Conservation (phyloP, 345 rosid species). For the Excoecaria agallocha region DNA sequence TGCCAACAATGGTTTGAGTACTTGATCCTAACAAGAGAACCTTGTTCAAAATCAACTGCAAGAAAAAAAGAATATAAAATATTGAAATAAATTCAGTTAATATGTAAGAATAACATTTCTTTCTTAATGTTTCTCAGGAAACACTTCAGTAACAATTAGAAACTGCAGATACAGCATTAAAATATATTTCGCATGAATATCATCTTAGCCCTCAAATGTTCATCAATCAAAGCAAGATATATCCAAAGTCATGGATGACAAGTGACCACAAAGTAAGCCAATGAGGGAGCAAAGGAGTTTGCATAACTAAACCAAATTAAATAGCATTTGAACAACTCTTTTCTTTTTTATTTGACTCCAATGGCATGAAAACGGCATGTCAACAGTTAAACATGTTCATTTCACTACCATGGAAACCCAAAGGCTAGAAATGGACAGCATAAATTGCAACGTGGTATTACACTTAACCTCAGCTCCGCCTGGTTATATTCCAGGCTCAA, state of each 20-base stretch:
- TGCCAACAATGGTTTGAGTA: constrained; percentile 70
- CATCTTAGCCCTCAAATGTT: not conserved
- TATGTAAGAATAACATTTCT: not conserved
- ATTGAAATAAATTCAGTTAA: not conserved
- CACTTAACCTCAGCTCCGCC: not conserved
- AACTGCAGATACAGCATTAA: not conserved
- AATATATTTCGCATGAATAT: not conserved
- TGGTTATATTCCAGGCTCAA: not conserved
- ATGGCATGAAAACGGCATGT: no score
- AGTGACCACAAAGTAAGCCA: not conserved
- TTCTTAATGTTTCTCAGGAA: not conserved
- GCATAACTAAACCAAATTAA: not conserved
- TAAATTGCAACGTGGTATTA: not conserved
- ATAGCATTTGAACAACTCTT: not conserved
- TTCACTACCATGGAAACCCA: not conserved
- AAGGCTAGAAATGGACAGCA: not conserved
- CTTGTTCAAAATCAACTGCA: constrained; percentile 82
- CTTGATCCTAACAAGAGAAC: constrained; percentile 79
- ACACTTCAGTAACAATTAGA: not conserved
- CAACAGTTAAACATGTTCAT: not conserved
- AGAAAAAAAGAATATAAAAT: not conserved
- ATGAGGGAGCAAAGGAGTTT: not conserved
- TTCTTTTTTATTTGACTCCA: not conserved
- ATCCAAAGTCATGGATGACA: not conserved
- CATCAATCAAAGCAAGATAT: not conserved